Conservation (phyloP, 208 protist genomes). For the Porcisia hertigi region DNA sequence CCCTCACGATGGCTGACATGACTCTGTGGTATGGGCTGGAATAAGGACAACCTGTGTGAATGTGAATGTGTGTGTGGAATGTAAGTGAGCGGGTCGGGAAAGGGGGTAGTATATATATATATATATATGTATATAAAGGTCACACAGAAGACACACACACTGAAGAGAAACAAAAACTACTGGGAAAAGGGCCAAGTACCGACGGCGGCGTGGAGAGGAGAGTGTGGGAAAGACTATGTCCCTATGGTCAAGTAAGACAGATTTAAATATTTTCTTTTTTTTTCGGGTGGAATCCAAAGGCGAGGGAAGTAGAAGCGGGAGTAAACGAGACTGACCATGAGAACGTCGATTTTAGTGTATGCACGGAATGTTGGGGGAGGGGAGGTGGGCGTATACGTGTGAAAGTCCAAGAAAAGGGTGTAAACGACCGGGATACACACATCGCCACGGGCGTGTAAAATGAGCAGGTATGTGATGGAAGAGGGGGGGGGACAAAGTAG, state of each 20-base stretch:
- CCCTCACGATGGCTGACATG: constrained; percentile 31
- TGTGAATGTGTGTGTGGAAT: not conserved
- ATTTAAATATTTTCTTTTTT: too few species aligned
- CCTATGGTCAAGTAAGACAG: too few species aligned
- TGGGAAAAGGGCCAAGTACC: too few species aligned
- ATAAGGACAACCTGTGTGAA: too few species aligned
- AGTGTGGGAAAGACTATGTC: not conserved
- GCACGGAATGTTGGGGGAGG: not conserved
- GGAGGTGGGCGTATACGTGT: not conserved
- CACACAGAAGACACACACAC: not conserved
- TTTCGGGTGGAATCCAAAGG: too few species aligned
- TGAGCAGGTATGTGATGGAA: not conserved
- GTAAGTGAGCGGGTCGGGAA: too few species aligned
- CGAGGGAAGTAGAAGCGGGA: not conserved
- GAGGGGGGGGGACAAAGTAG: too few species aligned
- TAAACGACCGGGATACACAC: not conserved
- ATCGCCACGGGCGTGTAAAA: not conserved
- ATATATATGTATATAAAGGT: not conserved
- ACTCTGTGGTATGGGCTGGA: not conserved
- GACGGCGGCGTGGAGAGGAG: not conserved
- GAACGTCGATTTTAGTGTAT: not conserved
- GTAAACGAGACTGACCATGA: not conserved
- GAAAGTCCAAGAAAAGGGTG: not conserved
- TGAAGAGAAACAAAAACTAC: not conserved
- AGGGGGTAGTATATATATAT: not conserved